These are phyloP conservation scores for Penicillium fimorum DNA, from an alignment of 495 filamentous ascomycete genomes.

Conservation along the genomic window DNA sequence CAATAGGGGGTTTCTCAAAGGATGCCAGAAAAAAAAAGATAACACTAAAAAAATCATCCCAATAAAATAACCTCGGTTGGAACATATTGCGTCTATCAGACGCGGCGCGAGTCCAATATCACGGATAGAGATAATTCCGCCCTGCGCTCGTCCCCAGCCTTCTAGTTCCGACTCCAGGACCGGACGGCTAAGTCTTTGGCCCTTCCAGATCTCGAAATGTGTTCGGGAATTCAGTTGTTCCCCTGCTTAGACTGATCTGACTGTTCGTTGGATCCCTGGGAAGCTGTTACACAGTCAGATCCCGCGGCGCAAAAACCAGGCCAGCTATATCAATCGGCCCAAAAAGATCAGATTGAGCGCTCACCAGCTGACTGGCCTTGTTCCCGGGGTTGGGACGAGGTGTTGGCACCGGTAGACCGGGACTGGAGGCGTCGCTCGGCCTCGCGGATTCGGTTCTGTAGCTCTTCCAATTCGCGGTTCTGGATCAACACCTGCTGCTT, in stretches of 20 bases:
- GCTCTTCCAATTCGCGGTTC: constrained; percentile 74
- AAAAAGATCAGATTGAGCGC: constrained; percentile 8
- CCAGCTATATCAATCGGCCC: constrained; percentile 13
- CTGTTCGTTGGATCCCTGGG: constrained; percentile 12
- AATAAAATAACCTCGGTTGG: constrained; percentile 9
- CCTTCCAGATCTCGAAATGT: neutral
- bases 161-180: neutral
- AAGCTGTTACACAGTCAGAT: constrained; percentile 15
- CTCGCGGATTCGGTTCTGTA: constrained; percentile 79
- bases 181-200: neutral
- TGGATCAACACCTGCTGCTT: constrained; percentile 74
- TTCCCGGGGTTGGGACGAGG: constrained; percentile 6
- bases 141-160: constrained; percentile 1
- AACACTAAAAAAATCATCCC: constrained; percentile 12
- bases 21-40: constrained; percentile 7
- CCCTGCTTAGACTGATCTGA: constrained; percentile 3
- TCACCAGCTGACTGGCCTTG: constrained; percentile 27
- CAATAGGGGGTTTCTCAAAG: constrained; percentile 9
- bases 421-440: constrained; percentile 77
- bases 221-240: constrained; percentile 3
- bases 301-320: constrained; percentile 2
- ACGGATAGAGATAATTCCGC: constrained; percentile 1
- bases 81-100: constrained; percentile 10
- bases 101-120: constrained; percentile 14
- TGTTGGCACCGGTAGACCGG: constrained; percentile 22